A percentile compares a stretch with the other conserved stretches of the same genome.
These are phyloP conservation scores for Cafeteria roenbergensis DNA, from an alignment of 108 stramenopile genomes.

Conservation along the genomic window DNA sequence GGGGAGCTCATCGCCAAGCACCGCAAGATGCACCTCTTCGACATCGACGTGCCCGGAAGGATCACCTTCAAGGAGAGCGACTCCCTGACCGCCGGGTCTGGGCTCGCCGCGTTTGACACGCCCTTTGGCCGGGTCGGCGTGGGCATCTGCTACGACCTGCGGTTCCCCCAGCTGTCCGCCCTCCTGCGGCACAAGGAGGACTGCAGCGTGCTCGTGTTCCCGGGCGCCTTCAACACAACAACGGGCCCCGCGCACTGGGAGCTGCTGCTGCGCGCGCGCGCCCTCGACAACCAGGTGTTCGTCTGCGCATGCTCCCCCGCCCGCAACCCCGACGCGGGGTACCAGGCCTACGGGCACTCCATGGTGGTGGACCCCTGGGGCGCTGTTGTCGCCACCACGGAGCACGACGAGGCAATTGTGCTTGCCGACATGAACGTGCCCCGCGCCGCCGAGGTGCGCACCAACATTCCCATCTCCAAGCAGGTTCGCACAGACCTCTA, in stretches of 20 bases:
- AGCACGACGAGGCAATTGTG: conserved; percentile 60
- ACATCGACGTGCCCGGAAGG: conserved; percentile 92
- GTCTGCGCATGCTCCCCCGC: conserved; percentile 86
- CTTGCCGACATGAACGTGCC: conserved; percentile 76
- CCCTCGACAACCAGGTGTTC: conserved; percentile 89
- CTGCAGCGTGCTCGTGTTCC: conserved; percentile 63
- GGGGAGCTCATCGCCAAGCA: conserved; percentile 74
- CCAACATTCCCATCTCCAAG: conserved; percentile 32
- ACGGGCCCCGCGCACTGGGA: conserved; percentile 98
- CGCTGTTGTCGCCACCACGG: conserved; percentile 70
- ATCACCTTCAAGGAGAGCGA: conserved; percentile 90
- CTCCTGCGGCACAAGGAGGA: conserved; percentile 58
- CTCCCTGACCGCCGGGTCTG: conserved; percentile 62
- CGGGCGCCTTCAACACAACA: conserved; percentile 96
- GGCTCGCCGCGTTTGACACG: conserved; percentile 56
- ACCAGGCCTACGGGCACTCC: conserved; percentile 98
- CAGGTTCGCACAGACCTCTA: conserved; percentile 47
- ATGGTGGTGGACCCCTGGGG: conserved; percentile 91
- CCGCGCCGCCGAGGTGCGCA: conserved; percentile 59
- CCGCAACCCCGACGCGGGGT: conserved; percentile 61
- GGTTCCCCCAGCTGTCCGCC: conserved; percentile 90
- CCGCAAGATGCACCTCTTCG: conserved; percentile 77
- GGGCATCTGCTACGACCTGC: conserved; percentile 99
- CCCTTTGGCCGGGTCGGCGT: conserved; percentile 74
- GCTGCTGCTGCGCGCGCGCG: conserved; percentile 82